A percentile compares a stretch with the other conserved stretches of the same genome.
phyloP scores from a whole-genome alignment of 2,329 filamentous ascomycete genomes.

The Neonectria neomacrospora region DNA sequence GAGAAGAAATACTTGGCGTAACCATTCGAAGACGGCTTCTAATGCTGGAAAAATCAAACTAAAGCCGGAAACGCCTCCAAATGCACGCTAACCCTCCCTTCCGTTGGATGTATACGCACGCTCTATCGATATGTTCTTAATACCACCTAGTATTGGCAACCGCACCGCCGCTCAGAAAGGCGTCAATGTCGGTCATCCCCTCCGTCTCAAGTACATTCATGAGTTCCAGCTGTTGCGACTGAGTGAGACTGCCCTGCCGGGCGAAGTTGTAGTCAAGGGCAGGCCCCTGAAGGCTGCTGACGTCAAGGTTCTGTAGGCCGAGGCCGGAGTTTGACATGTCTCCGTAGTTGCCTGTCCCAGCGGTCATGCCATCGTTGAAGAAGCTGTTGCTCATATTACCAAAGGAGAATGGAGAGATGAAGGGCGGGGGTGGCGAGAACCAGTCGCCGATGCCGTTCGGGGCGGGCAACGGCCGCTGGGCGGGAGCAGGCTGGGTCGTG shows the following conservation, averaged over 20 bases:
- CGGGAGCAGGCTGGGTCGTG: slow-evolving; percentile 49
- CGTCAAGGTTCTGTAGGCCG: slow-evolving; percentile 48
- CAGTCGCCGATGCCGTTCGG: slow-evolving; percentile 60
- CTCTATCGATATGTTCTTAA: slow-evolving; percentile 26
- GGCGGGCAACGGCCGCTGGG: slow-evolving; percentile 58
- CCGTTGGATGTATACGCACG: slow-evolving; percentile 15
- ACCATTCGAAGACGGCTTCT: slow-evolving; percentile 19
- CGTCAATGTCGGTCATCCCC: slow-evolving; percentile 70
- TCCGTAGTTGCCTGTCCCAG: slow-evolving; percentile 43
- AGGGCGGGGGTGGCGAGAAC: slow-evolving; percentile 64
- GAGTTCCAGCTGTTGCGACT: slow-evolving; percentile 84
- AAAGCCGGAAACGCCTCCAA: slow-evolving; percentile 29
- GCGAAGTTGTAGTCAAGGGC: slow-evolving; percentile 54
- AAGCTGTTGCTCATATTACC: slow-evolving; percentile 54
- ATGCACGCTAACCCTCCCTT: slow-evolving; percentile 19
- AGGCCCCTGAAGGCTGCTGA: slow-evolving; percentile 39
- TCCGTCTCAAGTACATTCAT: slow-evolving; percentile 83
- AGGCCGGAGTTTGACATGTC: slow-evolving; percentile 47
- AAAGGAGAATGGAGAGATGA: slow-evolving; percentile 65
- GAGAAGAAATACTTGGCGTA: slow-evolving; percentile 3
- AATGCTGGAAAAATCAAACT: slow-evolving; percentile 29
- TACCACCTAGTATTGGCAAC: slow-evolving; percentile 50
- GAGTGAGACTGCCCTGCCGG: slow-evolving; percentile 76
- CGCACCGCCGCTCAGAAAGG: slow-evolving; percentile 60
- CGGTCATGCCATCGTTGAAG: slow-evolving; percentile 53